Conservation (phyloP, 805 yeast species). For the Hanseniaspora singularis region DNA sequence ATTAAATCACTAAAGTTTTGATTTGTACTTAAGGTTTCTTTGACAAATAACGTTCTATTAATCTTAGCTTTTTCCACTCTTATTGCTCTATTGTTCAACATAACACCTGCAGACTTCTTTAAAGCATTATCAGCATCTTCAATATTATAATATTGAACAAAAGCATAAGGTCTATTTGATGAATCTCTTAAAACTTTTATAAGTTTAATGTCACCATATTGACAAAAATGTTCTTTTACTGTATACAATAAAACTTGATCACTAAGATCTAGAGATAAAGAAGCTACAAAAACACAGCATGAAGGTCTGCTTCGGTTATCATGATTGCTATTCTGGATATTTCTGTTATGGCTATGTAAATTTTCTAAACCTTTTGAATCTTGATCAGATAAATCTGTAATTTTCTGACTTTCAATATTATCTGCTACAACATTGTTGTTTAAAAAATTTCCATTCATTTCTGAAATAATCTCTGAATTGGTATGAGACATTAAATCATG, state of each 20-base stretch:
- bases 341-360: no score
- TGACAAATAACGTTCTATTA: constrained; percentile 66
- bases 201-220: constrained; percentile 58
- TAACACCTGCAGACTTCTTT: constrained; percentile 52
- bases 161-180: constrained; percentile 77
- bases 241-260: constrained; percentile 65
- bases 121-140: constrained; percentile 60
- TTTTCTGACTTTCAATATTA: no score
- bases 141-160: constrained; percentile 71
- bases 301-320: constrained; percentile 38
- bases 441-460: no score
- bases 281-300: constrained; percentile 79
- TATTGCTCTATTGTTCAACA: constrained; percentile 59
- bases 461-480: no score
- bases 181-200: constrained; percentile 79
- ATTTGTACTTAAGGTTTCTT: constrained; percentile 21
- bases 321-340: no score
- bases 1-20: not conserved
- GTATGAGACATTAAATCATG: no score
- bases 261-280: constrained; percentile 49
- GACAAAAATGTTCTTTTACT: constrained; percentile 53
- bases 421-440: no score
- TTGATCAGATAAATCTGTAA: no score
- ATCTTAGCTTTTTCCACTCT: constrained; percentile 88
- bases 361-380: no score